Evolutionary conservation across 116 monocot species (phyloP), one percentile per base, ranked within the genome.

Genomic region (Cymodocea nodosa): DNA sequence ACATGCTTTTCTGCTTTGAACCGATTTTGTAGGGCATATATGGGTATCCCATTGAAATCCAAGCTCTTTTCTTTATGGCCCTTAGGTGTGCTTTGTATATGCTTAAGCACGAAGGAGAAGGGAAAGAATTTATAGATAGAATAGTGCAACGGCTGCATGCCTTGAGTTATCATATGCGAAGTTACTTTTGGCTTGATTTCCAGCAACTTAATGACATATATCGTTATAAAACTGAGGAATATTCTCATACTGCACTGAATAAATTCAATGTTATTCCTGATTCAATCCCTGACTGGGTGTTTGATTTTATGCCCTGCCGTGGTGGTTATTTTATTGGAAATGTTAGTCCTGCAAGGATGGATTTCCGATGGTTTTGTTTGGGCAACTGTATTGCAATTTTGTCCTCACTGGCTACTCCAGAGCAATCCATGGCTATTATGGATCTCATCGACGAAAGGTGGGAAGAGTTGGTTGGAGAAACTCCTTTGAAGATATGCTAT

Each of bases 311-410:
- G 86, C 86, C 86, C 5, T 70, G 50, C 50, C 71, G 71, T 18
- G 90, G 90, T 19, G 90, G 90, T 13, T 90, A 86, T 68, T 89
- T 89, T 53, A 78, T 89, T 68, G 85, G 83, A 34, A 89, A 89
- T 76, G 78, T 89, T 50, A 83, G 85, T 52, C 89, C 85, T 54
- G 75, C 85, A n/a, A 72, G 85, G 52, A 89, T 89, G 89, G 89
- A 89, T 54, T 89, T 85, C 63, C 69, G 89, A 17, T 89, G 85
- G 85, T 89, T 89, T 61, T 74, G 78, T 65, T 74, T 89, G 69
- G 85, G 85, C 16, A 89, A 89, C 50, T 89, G 79, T 58, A 61
- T 89, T 35, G 89, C 85, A 14, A 89, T 89, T 70, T 56, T 89
- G 59, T 85, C 89, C 60, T 79, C 79, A 17, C 52, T 89, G 70